Evolutionary conservation across 225 moss, liverwort and hornwort genomes (phyloP), one percentile per base, ranked within the genome.

Genomic region (Straminergon stramineum): DNA sequence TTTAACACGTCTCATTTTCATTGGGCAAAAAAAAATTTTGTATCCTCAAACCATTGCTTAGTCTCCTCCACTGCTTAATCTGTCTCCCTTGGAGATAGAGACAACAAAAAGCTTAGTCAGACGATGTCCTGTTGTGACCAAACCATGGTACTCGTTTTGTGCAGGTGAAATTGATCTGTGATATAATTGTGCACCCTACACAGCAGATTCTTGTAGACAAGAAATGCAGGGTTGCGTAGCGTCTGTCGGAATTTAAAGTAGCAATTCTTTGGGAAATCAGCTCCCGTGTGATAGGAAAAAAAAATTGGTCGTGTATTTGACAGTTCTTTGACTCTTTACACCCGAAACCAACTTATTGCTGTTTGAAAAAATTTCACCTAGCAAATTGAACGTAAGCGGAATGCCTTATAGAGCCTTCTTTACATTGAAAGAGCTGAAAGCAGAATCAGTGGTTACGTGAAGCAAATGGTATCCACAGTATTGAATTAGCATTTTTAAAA

Each of bases 111-210:
- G 18, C 68, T 69, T 53, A 15, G 67, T 31, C 43, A 75, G 67
- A 45, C 23, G 55, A 32, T 61, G 69, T 39, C 21, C 19, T 70
- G 57, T 78, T 86, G 69, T 86, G 70, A 89, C 84, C 51, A 64
- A 87, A 84, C 37, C 70, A 87, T 30, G 37, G 37, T 45, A 67
- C 48, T 31, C 53, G 12, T 61, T 89, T 53, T 83, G 65, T 94
- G 88, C 92, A 94, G 94, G 91, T 90, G 81, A 86, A 86, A 58
- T 24, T 94, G 73, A 91, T 81, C 55, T 94, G 94, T 77, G 75
- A 88, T 18, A 74, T 94, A n/a, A 26, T 68, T 82, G 91, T 94
- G 57, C 88, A 92, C 30, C 91, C 94, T 43, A 81, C 86, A 12
- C 64, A 84, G 37, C 84, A 87, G 45, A 56, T 63, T 85, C 84